Percentiles rank a stretch among this genome's conserved stretches.
Evolutionary conservation across 108 stramenopile species (phyloP).

Genomic region (Chaetoceros muelleri): DNA sequence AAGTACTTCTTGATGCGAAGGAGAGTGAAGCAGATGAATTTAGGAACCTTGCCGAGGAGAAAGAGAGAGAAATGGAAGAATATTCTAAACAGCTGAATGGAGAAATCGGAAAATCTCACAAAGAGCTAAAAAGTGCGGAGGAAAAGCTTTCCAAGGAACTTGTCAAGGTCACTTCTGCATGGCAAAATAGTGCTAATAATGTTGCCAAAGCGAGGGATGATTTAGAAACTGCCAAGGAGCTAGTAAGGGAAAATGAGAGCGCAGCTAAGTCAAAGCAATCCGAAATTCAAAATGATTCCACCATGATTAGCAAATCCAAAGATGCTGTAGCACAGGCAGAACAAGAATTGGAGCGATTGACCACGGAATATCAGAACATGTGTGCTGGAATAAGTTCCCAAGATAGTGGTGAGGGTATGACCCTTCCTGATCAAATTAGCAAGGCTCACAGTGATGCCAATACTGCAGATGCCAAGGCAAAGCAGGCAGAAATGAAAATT

Average conservation of each 20-base stretch:
- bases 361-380: conserved; percentile 74
- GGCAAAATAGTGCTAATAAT: conserved; percentile 64
- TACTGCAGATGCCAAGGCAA: conserved; percentile 77
- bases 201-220: conserved; percentile 58
- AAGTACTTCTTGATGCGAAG: conserved; percentile 39
- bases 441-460: conserved; percentile 81
- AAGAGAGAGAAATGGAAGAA: conserved; percentile 47
- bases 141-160: conserved; percentile 89
- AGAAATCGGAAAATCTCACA: conserved; percentile 44
- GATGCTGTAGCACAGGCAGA: conserved; percentile 58
- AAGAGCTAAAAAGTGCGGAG: conserved; percentile 40
- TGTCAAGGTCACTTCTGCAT: conserved; percentile 80
- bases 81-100: conserved; percentile 41
- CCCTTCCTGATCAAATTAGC: conserved; percentile 78
- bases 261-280: conserved; percentile 43
- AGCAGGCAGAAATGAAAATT: conserved; percentile 87
- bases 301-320: conserved; percentile 38
- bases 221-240: conserved; percentile 43
- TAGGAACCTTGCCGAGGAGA: conserved; percentile 35
- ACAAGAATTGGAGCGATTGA: conserved; percentile 34
- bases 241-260: conserved; percentile 43
- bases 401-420: conserved; percentile 67
- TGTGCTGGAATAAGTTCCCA: conserved; percentile 74
- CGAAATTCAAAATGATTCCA: conserved; percentile 41
- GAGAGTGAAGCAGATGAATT: conserved; percentile 30